phyloP scores from a whole-genome alignment of 1,284 basidiomycete genomes.

The Omphalotus olearius region DNA sequence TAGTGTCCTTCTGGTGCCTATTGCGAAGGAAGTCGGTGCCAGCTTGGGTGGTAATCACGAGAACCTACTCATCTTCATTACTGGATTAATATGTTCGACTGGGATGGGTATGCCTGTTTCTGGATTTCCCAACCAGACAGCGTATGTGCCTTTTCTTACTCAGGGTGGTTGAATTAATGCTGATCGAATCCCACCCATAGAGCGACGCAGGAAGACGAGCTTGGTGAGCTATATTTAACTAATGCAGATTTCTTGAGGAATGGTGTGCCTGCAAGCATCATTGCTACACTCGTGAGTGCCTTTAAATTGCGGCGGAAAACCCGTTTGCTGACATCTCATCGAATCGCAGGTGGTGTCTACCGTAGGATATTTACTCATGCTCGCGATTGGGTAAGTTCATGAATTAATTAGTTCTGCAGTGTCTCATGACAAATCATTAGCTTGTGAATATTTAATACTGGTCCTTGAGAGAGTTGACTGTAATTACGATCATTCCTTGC shows the following conservation, averaged over 20 bases:
- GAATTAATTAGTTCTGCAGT: neutral
- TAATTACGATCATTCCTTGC: too few relatives aligned
- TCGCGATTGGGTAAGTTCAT: slow-evolving; percentile 52
- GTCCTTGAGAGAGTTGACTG: neutral
- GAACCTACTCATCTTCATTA: slow-evolving; percentile 87
- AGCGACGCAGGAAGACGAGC: slow-evolving; percentile 92
- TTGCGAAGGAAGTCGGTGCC: slow-evolving; percentile 87
- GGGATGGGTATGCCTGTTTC: slow-evolving; percentile 99
- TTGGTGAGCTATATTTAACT: slow-evolving; percentile 83
- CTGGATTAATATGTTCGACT: slow-evolving; percentile 87
- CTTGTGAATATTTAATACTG: neutral
- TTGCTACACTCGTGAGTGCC: slow-evolving; percentile 71
- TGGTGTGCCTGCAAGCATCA: slow-evolving; percentile 86
- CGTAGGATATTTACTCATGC: slow-evolving; percentile 78
- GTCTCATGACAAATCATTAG: neutral
- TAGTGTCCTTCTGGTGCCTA: slow-evolving; percentile 92
- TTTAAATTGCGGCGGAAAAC: neutral
- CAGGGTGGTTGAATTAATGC: slow-evolving; percentile 2
- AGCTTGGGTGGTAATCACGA: slow-evolving; percentile 66
- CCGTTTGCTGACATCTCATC: neutral
- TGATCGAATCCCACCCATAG: slow-evolving; percentile 31
- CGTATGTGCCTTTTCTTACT: slow-evolving; percentile 46
- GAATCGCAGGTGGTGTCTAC: slow-evolving; percentile 77
- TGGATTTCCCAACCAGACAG: slow-evolving; percentile 96
- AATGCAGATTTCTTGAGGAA: slow-evolving; percentile 92